Base-by-base conservation (phyloP, 2,329 filamentous ascomycete species). In the Acrodontium crateriforme region DNA sequence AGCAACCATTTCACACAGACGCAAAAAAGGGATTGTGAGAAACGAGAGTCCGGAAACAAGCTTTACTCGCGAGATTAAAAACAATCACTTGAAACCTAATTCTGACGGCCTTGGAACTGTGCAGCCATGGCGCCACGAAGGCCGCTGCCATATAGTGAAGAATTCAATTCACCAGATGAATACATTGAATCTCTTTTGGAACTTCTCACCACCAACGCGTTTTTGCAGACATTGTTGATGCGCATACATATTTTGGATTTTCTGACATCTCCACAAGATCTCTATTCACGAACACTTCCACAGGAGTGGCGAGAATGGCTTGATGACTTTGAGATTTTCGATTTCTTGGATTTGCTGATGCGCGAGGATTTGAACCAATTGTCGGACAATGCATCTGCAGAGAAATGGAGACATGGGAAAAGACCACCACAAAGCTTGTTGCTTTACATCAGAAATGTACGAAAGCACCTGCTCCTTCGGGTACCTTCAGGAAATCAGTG, bases 191-290 rank as follows among this genome's bases (percentile, higher is more conserved):
- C 74, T 11, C 69, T 95, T 9, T 64, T 95, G 15, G 52, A 71
- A 12, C 93, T 95, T 45, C 70, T 75, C 2, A 74, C 74, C 5
- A 74, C 72, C 2, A 80, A 78, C 24, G 69, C 76, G 29, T 63
- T 83, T 2, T 84, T 94, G 42, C 78, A 82, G 40, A 82, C 81
- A 15, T 66, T 98, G n/a, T 93, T 84, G 49, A 89, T 89, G 29
- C 85, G 87, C n/a, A 81, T 95, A 1, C 89, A 98, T 50, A 85
- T 98, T 37, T 67, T 95, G 31, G 89, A 98, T 53, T 95, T 98
- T 56, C 83, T 94, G 58, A 36, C 84, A 2, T 71, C 73, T 22
- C 71, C 83, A 25, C 81, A 83, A 4, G 78, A 83, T 38, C 66
- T 94, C 0, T 98, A 93, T 52, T 71, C 78, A 28, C 65, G 69